phyloP scores from a whole-genome alignment of 2,329 filamentous ascomycete genomes.

The Xylariales sp. region DNA sequence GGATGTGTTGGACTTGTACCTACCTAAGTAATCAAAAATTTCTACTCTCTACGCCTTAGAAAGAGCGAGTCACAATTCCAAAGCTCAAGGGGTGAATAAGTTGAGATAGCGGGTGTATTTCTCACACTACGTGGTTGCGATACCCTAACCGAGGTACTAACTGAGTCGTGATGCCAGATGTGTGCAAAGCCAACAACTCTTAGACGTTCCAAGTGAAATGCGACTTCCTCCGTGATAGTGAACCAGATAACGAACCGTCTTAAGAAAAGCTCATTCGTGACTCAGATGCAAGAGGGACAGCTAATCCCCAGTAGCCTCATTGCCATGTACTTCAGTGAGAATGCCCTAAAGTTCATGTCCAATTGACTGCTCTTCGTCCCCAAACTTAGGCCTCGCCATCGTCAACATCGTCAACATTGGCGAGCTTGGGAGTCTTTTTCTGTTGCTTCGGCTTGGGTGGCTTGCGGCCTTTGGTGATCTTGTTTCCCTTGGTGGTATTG shows the following conservation, averaged over 20 bases:
- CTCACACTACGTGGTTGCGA: slow-evolving; percentile 4
- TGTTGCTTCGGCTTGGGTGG: slow-evolving; percentile 2
- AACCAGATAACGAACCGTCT: slow-evolving; percentile 1
- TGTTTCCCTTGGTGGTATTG: slow-evolving; percentile 23
- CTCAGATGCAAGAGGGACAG: slow-evolving; percentile 11
- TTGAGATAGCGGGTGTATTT: slow-evolving; percentile 9
- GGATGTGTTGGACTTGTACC: background rate
- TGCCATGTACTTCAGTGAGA: background rate
- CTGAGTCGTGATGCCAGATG: slow-evolving; percentile 2
- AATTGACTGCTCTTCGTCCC: no score
- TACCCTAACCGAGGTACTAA: background rate
- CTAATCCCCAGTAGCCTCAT: background rate
- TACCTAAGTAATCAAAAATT: background rate
- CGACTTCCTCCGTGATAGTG: background rate
- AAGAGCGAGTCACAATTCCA: background rate
- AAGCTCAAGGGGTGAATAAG: background rate
- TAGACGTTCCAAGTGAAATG: background rate
- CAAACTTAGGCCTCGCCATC: background rate
- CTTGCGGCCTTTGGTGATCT: slow-evolving; percentile 26
- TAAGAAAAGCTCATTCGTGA: background rate
- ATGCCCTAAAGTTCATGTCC: no score
- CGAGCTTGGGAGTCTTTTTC: background rate
- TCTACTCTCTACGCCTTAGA: background rate
- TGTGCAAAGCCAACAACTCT: slow-evolving; percentile 9
- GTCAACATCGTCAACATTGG: background rate